These are phyloP conservation scores for Didymella segeticola DNA, from an alignment of 2,329 filamentous ascomycete genomes.

Conservation along the genomic window DNA sequence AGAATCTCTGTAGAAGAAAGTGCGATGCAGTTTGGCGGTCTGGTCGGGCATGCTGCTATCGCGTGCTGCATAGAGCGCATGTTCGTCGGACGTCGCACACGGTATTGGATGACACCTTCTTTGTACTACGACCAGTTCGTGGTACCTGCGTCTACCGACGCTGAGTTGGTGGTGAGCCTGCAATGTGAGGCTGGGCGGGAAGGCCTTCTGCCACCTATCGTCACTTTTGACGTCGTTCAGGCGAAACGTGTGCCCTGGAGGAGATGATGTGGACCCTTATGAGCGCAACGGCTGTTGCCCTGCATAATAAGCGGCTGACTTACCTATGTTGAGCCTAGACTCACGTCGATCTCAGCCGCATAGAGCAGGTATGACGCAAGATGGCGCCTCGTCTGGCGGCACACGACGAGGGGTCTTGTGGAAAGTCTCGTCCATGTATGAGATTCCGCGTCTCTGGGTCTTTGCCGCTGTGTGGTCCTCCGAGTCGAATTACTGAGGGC, in stretches of 20 bases:
- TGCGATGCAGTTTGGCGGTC: neutral
- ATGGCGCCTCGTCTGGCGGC: conserved; percentile 3
- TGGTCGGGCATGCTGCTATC: neutral
- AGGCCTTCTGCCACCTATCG: conserved; percentile 17
- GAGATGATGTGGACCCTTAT: conserved; percentile 15
- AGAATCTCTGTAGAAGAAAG: neutral
- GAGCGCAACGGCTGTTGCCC: conserved; percentile 28
- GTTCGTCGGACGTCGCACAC: neutral
- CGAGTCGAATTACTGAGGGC: conserved; percentile 1
- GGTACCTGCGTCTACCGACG: conserved; percentile 26
- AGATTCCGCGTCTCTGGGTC: conserved; percentile 24
- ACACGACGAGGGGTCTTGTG: conserved; percentile 18
- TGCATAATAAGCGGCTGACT: conserved; percentile 21
- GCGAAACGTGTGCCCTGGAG: conserved; percentile 15
- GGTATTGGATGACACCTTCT: conserved; percentile 13
- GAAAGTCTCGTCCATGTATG: conserved; percentile 5
- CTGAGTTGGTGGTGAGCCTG: conserved; percentile 4
- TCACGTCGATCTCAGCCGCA: conserved; percentile 12
- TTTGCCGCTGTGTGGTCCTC: conserved; percentile 7
- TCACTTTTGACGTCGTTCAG: conserved; percentile 30
- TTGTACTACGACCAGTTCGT: conserved; percentile 4
- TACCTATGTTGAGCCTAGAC: neutral
- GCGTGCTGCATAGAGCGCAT: neutral
- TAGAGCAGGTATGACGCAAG: conserved; percentile 24
- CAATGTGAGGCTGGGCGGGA: conserved; percentile 22